These are phyloP conservation scores for Coccinonectria pachysandricola DNA, from an alignment of 2,329 filamentous ascomycete genomes.

Conservation along the genomic window DNA sequence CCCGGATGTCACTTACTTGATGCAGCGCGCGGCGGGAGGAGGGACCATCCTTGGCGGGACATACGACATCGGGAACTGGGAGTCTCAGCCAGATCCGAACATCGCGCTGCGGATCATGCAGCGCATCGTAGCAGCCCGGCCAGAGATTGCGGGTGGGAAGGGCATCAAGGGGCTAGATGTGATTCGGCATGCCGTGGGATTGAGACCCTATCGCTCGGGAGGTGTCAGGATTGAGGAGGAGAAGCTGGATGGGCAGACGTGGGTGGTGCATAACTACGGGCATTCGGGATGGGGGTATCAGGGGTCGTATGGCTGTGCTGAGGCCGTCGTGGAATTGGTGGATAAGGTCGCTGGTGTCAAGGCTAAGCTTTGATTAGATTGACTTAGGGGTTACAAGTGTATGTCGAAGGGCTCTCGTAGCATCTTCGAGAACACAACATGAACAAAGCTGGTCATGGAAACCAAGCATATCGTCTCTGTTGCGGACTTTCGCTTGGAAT, in stretches of 20 bases:
- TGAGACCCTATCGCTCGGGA: slow-evolving; percentile 63
- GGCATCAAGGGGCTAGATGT: slow-evolving; percentile 65
- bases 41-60: slow-evolving; percentile 83
- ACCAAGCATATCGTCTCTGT: too few relatives aligned
- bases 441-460: too few relatives aligned
- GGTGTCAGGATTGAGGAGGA: slow-evolving; percentile 64
- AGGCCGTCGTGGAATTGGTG: slow-evolving; percentile 56
- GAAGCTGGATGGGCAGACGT: slow-evolving; percentile 38
- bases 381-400: too few relatives aligned
- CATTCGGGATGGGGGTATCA: slow-evolving; percentile 72
- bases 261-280: slow-evolving; percentile 74
- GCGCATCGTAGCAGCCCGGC: slow-evolving; percentile 55
- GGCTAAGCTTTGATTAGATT: slow-evolving; percentile 23
- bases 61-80: slow-evolving; percentile 71
- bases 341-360: slow-evolving; percentile 39
- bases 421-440: not conserved
- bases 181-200: slow-evolving; percentile 70
- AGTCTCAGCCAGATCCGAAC: slow-evolving; percentile 66
- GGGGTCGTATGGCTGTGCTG: slow-evolving; percentile 59
- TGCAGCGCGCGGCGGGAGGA: slow-evolving; percentile 70
- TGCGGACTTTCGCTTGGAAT: too few relatives aligned
- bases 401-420: too few relatives aligned
- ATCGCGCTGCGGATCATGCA: slow-evolving; percentile 78
- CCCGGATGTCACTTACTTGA: slow-evolving; percentile 68
- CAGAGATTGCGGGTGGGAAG: slow-evolving; percentile 51